These are phyloP conservation scores for Aspergillus versicolor DNA, from an alignment of 2,329 filamentous ascomycete species.

Conservation along the genomic window DNA sequence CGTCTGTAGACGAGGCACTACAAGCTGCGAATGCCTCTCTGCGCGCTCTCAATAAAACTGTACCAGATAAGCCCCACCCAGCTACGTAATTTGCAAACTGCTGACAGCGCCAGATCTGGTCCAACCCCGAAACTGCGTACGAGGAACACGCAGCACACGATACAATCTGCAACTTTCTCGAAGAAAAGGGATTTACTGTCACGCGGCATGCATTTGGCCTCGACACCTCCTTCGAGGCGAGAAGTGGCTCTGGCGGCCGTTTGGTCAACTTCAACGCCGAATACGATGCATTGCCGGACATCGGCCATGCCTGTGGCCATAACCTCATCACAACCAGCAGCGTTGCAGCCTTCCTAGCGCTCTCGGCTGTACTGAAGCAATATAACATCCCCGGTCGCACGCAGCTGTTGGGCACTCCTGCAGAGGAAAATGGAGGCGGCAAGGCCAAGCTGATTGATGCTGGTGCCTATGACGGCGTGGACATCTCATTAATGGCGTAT, in stretches of 20 bases:
- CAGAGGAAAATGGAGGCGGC: conserved; percentile 41
- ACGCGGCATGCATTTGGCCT: conserved; percentile 53
- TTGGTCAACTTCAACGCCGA: conserved; percentile 42
- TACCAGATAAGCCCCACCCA: too few species aligned
- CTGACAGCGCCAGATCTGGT: conserved; percentile 33
- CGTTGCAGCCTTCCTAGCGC: conserved; percentile 44
- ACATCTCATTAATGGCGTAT: conserved; percentile 48
- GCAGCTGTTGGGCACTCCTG: conserved; percentile 40
- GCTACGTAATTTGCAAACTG: too few species aligned
- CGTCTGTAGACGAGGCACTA: too few species aligned
- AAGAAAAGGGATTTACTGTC: conserved; percentile 47
- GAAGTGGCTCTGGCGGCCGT: conserved; percentile 41
- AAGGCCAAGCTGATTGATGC: conserved; percentile 44
- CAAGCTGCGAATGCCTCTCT: too few species aligned
- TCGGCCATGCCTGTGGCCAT: conserved; percentile 44
- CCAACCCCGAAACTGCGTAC: conserved; percentile 54
- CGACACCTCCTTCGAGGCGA: conserved; percentile 52
- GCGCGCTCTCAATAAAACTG: too few species aligned
- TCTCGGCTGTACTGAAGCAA: conserved; percentile 45
- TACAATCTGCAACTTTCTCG: conserved; percentile 47
- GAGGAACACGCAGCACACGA: conserved; percentile 55
- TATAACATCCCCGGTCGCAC: conserved; percentile 39
- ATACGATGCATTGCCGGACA: conserved; percentile 44
- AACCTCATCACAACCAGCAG: conserved; percentile 40
- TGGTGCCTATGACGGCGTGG: conserved; percentile 42